These are phyloP conservation scores for Tulasnella sp. DNA, from an alignment of 768 basidiomycete species.

Conservation along the genomic window DNA sequence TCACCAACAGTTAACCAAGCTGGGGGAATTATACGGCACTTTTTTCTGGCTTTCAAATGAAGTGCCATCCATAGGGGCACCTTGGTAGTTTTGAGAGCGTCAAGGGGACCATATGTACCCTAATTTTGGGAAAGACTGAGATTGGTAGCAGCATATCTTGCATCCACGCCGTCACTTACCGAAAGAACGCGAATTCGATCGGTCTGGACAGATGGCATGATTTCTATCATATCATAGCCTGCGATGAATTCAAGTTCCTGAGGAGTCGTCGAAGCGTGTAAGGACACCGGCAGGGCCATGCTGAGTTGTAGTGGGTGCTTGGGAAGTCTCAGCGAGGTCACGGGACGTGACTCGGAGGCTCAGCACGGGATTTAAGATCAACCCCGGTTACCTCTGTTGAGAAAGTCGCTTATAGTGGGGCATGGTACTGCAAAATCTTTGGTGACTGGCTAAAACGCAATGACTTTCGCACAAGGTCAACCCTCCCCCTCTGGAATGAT, in stretches of 20 bases:
- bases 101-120: conserved; percentile 91
- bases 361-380: not conserved
- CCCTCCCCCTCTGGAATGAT: too few relatives aligned
- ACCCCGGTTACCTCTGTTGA: not conserved
- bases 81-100: conserved; percentile 75
- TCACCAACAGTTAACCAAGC: conserved; percentile 82
- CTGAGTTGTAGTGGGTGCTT: not conserved
- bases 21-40: conserved; percentile 88
- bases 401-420: not conserved
- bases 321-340: not conserved
- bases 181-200: conserved; percentile 88
- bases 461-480: not conserved
- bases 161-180: conserved; percentile 43
- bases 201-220: conserved; percentile 86
- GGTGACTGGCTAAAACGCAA: not conserved
- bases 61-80: conserved; percentile 97
- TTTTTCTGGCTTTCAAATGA: conserved; percentile 89
- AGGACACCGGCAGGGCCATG: conserved; percentile 74
- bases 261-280: conserved; percentile 71
- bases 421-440: not conserved
- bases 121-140: conserved; percentile 36
- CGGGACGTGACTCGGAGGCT: not conserved
- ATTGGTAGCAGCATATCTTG: not conserved
- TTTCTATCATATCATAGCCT: conserved; percentile 76
- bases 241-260: conserved; percentile 86